A percentile compares a stretch with the other conserved stretches of the same genome.
Conservation (phyloP, 2,329 filamentous ascomycete genomes). For the Ceratocystis ficicola region DNA sequence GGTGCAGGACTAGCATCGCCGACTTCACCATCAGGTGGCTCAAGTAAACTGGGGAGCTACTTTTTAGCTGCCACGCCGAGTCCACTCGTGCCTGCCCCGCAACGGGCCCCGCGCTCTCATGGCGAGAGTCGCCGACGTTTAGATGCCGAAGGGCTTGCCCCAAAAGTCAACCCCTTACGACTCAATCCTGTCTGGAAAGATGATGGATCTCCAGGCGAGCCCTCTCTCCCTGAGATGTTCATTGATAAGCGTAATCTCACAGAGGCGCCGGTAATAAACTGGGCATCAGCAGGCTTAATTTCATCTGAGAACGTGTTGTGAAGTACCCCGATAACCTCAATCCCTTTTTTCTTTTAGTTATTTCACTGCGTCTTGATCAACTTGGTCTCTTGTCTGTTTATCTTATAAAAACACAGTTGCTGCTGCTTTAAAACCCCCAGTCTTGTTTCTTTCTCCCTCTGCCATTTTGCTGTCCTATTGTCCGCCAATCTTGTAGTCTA, state of each 20-base stretch:
- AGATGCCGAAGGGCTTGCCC: background rate
- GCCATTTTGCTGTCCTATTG: background rate
- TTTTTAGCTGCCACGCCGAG: slow-evolving; percentile 5
- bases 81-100: slow-evolving; percentile 10
- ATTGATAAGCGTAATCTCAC: slow-evolving; percentile 6
- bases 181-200: slow-evolving; percentile 19
- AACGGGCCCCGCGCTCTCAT: slow-evolving; percentile 3
- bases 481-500: background rate
- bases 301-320: background rate
- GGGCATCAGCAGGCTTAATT: background rate
- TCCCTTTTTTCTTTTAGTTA: background rate
- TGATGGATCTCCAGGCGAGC: slow-evolving; percentile 14
- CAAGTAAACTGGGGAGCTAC: background rate
- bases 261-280: slow-evolving; percentile 5
- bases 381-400: background rate
- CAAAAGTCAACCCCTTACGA: slow-evolving; percentile 15
- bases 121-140: background rate
- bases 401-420: background rate
- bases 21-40: background rate
- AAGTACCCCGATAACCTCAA: background rate
- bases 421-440: background rate
- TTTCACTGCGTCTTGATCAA: background rate
- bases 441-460: background rate
- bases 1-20: background rate
- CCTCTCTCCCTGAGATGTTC: background rate